A percentile compares a stretch with the other conserved stretches of the same genome.
Conservation (phyloP, 2,329 filamentous ascomycete genomes). For the Pezizomycotina sp. region DNA sequence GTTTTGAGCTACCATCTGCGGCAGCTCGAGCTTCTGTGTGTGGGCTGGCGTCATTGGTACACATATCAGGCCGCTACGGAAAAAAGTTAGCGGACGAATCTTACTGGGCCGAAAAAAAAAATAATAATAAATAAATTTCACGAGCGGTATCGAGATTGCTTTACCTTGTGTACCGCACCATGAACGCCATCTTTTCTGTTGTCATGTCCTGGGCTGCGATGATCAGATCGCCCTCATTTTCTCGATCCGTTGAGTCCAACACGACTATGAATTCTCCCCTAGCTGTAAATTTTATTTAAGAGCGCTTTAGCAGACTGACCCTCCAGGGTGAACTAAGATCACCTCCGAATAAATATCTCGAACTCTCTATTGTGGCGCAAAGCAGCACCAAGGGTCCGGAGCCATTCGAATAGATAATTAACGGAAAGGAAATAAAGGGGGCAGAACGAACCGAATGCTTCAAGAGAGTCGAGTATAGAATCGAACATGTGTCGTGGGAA, state of each 20-base stretch:
- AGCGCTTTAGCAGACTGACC: slow-evolving; percentile 36
- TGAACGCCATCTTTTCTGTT: slow-evolving; percentile 82
- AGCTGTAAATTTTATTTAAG: background rate
- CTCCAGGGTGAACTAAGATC: slow-evolving; percentile 13
- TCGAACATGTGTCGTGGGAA: slow-evolving; percentile 9
- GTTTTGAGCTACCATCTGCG: slow-evolving; percentile 63
- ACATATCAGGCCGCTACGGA: slow-evolving; percentile 62
- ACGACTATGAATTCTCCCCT: slow-evolving; percentile 82
- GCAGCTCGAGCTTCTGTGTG: slow-evolving; percentile 55
- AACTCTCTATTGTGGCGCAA: too few species aligned
- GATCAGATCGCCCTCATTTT: slow-evolving; percentile 97
- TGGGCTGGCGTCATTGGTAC: slow-evolving; percentile 58
- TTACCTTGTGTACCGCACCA: slow-evolving; percentile 70
- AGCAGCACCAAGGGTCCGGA: too few species aligned
- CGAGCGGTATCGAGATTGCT: too few species aligned
- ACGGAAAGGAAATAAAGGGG: background rate
- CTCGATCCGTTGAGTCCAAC: slow-evolving; percentile 77
- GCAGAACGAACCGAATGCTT: slow-evolving; percentile 14
- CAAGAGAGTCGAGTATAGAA: slow-evolving; percentile 18
- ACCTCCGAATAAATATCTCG: too few species aligned
- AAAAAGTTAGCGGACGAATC: background rate
- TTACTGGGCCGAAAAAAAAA: background rate
- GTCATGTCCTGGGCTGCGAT: slow-evolving; percentile 77
- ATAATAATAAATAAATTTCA: too few species aligned
- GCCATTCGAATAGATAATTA: background rate